Percentiles rank a stretch among this genome's conserved stretches.
Conservation (phyloP, 2,329 filamentous ascomycete species). For the Pseudocercospora pini-densiflorae region DNA sequence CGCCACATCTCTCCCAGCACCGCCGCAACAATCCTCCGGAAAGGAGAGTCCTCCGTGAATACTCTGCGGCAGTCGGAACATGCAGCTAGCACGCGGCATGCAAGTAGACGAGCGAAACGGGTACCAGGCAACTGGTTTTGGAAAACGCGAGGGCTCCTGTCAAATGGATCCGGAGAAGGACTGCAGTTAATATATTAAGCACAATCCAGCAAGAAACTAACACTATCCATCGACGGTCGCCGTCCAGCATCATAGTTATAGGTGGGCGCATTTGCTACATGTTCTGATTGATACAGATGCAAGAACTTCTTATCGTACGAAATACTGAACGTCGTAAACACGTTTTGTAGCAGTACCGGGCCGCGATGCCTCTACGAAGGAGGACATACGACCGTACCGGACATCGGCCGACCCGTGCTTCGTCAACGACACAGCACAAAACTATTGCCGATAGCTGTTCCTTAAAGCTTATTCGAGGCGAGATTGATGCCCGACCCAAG, state of each 20-base stretch:
- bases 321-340: not conserved
- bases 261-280: no score
- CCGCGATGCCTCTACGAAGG: not conserved
- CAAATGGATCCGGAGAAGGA: not conserved
- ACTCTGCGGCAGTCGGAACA: not conserved
- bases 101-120: slow-evolving; percentile 2
- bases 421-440: not conserved
- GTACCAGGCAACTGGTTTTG: not conserved
- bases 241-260: no score
- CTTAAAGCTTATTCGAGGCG: slow-evolving; percentile 1
- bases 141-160: not conserved
- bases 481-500: slow-evolving; percentile 1
- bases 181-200: not conserved
- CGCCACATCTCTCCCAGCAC: not conserved
- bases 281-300: not conserved
- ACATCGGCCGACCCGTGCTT: not conserved
- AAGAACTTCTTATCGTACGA: not conserved
- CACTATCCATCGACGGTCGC: not conserved
- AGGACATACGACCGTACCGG: not conserved
- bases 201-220: not conserved
- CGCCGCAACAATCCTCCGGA: not conserved
- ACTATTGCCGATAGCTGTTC: not conserved
- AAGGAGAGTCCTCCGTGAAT: not conserved
- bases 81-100: slow-evolving; percentile 1
- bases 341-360: not conserved